Conservation (phyloP, 2,329 filamentous ascomycete species). For the Nigrospora oryzae region DNA sequence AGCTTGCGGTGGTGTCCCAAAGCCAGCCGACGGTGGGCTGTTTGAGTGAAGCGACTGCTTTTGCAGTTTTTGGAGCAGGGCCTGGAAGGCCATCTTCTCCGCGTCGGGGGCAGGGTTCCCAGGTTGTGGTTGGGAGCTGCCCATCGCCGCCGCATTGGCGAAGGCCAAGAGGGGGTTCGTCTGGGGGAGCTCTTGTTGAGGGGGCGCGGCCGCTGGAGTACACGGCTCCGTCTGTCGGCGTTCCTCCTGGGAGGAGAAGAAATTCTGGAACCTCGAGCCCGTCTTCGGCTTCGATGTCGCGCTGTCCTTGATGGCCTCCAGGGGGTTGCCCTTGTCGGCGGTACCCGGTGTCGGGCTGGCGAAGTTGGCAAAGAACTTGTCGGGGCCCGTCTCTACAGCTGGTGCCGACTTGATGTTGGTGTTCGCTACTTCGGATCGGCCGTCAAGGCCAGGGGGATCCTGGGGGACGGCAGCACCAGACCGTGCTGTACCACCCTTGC, state of each 20-base stretch:
- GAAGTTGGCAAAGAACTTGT: conserved; percentile 67
- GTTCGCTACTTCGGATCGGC: conserved; percentile 41
- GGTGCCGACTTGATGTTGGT: conserved; percentile 51
- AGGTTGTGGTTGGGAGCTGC: conserved; percentile 25
- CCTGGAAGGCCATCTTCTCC: conserved; percentile 84
- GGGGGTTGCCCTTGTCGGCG: conserved; percentile 42
- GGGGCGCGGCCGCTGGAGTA: conserved; percentile 23
- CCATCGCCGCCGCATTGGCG: conserved; percentile 7
- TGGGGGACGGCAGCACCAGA: conserved; percentile 20
- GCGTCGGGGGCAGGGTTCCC: conserved; percentile 31
- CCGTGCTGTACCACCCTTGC: conserved; percentile 26
- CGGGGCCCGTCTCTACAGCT: conserved; percentile 58
- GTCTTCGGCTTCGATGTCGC: conserved; percentile 42
- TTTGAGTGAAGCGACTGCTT: conserved; percentile 35
- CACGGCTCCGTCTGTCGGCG: conserved; percentile 40
- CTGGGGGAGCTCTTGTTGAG: conserved; percentile 8
- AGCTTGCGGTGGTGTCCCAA: conserved; percentile 17
- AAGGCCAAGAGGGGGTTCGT: conserved; percentile 19
- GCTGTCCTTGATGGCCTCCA: conserved; percentile 35
- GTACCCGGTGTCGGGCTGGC: conserved; percentile 23
- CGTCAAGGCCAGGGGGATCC: conserved; percentile 26
- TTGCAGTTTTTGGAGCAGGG: conserved; percentile 75
- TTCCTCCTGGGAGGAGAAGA: conserved; percentile 58
- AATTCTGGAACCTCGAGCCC: conserved; percentile 73
- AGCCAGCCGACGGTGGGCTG: conserved; percentile 33